These are phyloP conservation scores for Pelargonium fulgidum DNA, from an alignment of 441 rosid genomes.

Conservation along the genomic window DNA sequence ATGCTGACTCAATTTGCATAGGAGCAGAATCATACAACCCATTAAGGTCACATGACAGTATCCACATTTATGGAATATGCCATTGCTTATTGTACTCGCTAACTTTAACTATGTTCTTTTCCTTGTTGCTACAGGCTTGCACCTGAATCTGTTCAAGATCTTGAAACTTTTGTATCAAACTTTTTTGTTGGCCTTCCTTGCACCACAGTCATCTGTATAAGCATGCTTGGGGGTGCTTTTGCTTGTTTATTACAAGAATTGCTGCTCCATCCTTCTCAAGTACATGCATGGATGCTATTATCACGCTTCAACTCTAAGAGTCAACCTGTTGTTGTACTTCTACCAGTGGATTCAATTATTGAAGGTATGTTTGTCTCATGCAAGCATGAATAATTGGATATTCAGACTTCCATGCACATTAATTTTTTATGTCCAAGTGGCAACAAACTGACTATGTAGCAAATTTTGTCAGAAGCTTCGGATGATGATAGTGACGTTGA, in stretches of 20 bases:
- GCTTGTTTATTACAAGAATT: slow-evolving; percentile 52
- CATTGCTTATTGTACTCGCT: slow-evolving; percentile 7
- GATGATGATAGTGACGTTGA: slow-evolving; percentile 36
- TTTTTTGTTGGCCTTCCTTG: slow-evolving; percentile 61
- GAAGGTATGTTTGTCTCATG: slow-evolving; percentile 49
- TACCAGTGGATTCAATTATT: slow-evolving; percentile 57
- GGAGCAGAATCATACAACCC: slow-evolving; percentile 35
- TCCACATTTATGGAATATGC: slow-evolving; percentile 18
- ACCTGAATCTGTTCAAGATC: slow-evolving; percentile 55
- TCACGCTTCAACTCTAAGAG: slow-evolving; percentile 56
- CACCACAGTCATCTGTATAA: slow-evolving; percentile 61
- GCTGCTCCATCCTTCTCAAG: slow-evolving; percentile 41
- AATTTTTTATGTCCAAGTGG: not conserved
- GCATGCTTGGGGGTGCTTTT: slow-evolving; percentile 57
- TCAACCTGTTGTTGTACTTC: slow-evolving; percentile 69
- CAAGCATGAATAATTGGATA: slow-evolving; percentile 15
- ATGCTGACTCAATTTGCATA: slow-evolving; percentile 32
- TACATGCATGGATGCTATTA: slow-evolving; percentile 60
- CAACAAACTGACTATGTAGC: not conserved
- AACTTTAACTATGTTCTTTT: slow-evolving; percentile 18
- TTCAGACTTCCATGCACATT: slow-evolving; percentile 8
- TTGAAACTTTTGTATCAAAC: slow-evolving; percentile 52
- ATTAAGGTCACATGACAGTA: slow-evolving; percentile 46
- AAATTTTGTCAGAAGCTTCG: slow-evolving; percentile 25
- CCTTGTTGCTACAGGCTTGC: slow-evolving; percentile 56